Conservation (phyloP, 169 alveolate genomes). For the Pseudocohnilembus persalinus region DNA sequence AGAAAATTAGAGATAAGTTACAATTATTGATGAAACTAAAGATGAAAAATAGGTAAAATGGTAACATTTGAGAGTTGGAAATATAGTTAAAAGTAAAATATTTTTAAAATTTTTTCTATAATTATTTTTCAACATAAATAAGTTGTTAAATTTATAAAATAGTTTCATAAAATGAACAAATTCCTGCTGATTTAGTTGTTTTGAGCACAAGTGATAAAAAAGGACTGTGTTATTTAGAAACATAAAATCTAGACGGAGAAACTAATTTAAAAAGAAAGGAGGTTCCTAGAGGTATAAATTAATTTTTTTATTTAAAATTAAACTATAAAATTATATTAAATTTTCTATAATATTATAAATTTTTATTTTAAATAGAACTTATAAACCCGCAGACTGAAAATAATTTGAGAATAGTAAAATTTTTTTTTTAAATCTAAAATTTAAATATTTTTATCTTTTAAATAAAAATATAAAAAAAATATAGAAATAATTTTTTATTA, state of each 20-base stretch:
- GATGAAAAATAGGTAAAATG: constrained; percentile 25
- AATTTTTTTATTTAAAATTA: background rate
- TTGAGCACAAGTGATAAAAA: constrained; percentile 43
- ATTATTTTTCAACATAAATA: constrained; percentile 5
- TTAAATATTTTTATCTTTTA: too few relatives aligned
- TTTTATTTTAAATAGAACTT: constrained; percentile 9
- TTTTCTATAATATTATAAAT: too few relatives aligned
- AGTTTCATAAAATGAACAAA: constrained; percentile 22
- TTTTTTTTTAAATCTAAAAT: too few relatives aligned
- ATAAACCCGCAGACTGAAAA: too few relatives aligned
- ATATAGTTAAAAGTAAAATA: constrained; percentile 39
- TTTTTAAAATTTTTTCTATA: constrained; percentile 15
- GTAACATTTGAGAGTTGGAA: constrained; percentile 50
- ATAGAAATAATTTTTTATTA: background rate
- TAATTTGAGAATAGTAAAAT: too few relatives aligned
- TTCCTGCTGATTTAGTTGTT: constrained; percentile 66
- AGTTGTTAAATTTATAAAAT: constrained; percentile 20
- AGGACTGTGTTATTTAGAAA: constrained; percentile 79
- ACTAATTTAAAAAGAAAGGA: constrained; percentile 76
- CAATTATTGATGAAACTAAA: background rate
- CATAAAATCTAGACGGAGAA: constrained; percentile 89
- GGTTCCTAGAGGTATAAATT: constrained; percentile 20
- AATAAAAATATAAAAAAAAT: background rate
- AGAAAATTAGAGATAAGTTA: constrained; percentile 57
- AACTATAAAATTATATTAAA: too few relatives aligned